Percentiles rank a stretch among this genome's conserved stretches.
Conservation (phyloP, 768 basidiomycete genomes). For the Kondoa malvinella region DNA sequence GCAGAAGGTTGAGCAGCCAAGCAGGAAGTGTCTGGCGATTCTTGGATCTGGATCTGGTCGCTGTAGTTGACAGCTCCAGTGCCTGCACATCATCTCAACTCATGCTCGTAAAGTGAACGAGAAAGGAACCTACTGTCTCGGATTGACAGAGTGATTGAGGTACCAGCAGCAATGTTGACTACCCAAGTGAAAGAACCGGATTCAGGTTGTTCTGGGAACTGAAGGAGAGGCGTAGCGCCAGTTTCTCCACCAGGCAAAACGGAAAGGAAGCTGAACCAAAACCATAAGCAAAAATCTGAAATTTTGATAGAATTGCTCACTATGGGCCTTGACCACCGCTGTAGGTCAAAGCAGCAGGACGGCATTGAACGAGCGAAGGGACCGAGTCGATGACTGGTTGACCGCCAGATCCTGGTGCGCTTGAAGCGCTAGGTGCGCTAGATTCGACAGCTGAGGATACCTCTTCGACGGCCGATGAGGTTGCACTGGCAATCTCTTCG, state of each 20-base stretch:
- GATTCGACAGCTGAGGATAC: background rate
- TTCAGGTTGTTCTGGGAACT: constrained; percentile 9
- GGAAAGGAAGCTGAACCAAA: too few species aligned
- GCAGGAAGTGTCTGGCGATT: constrained; percentile 10
- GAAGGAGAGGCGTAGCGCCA: constrained; percentile 5
- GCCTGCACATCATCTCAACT: constrained; percentile 10
- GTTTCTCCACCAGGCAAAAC: constrained; percentile 16
- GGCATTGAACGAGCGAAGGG: constrained; percentile 9
- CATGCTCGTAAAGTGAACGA: background rate
- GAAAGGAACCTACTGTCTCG: background rate
- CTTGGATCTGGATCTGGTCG: constrained; percentile 5
- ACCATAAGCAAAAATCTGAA: too few species aligned
- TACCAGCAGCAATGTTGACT: constrained; percentile 17
- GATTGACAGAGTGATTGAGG: constrained; percentile 12
- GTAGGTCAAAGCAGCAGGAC: background rate
- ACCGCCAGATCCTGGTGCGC: background rate
- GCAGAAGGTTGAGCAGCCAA: constrained; percentile 1
- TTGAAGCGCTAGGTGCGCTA: background rate
- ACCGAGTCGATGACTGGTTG: constrained; percentile 7
- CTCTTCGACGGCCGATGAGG: background rate
- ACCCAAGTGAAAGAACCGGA: constrained; percentile 16
- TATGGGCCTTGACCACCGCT: constrained; percentile 12
- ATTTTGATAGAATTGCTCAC: too few species aligned
- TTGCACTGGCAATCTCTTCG: background rate
- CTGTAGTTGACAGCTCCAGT: constrained; percentile 12